Evolutionary conservation across 345 rosid genomes (phyloP).

Genomic region (Litchi chinensis): DNA sequence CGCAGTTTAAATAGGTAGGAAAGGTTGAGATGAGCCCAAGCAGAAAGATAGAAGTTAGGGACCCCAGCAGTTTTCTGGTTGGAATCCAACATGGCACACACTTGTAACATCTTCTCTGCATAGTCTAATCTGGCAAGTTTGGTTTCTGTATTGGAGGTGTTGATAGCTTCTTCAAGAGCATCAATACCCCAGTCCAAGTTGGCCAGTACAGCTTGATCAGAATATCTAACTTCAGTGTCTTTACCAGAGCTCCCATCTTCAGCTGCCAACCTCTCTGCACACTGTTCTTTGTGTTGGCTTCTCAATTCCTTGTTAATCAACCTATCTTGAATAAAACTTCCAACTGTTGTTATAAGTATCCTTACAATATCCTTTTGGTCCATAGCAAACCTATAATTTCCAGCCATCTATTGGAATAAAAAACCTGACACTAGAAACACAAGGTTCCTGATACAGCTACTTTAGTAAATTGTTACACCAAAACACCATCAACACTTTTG

Average conservation of each 20-base stretch:
- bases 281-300: slow-evolving; percentile 58
- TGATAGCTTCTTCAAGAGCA: slow-evolving; percentile 69
- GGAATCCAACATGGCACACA: slow-evolving; percentile 60
- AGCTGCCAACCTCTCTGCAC: slow-evolving; percentile 69
- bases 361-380: slow-evolving; percentile 49
- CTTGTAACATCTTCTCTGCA: slow-evolving; percentile 72
- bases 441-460: background rate
- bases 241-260: slow-evolving; percentile 44
- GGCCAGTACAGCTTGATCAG: slow-evolving; percentile 71
- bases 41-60: slow-evolving; percentile 69
- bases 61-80: slow-evolving; percentile 67
- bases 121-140: slow-evolving; percentile 57
- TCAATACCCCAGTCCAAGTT: slow-evolving; percentile 75
- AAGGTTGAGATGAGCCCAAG: slow-evolving; percentile 69
- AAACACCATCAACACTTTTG: background rate
- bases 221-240: slow-evolving; percentile 50
- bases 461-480: background rate
- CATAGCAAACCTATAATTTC: slow-evolving; percentile 43
- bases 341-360: slow-evolving; percentile 40
- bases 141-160: slow-evolving; percentile 59
- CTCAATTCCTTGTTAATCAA: slow-evolving; percentile 51
- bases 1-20: slow-evolving; percentile 62
- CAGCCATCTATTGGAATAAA: slow-evolving; percentile 33
- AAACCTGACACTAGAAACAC: background rate
- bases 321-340: slow-evolving; percentile 47